Evolutionary conservation across 2,329 filamentous ascomycete genomes (phyloP).

Genomic region (Dactylellina leptospora): DNA sequence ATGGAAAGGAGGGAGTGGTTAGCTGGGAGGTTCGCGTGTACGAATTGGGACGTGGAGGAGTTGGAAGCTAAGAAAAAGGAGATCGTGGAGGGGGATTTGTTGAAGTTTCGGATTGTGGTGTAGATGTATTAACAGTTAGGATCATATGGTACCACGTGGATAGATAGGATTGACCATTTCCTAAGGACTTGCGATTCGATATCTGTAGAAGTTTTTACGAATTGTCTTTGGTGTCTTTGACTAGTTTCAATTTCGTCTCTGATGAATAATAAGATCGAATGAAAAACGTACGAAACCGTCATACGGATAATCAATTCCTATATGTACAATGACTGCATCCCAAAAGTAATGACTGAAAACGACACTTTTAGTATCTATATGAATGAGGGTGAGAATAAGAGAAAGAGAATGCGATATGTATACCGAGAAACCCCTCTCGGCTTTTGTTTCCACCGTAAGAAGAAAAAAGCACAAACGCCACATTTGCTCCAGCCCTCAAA

Average conservation of each 20-base stretch:
- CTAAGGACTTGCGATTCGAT: no score
- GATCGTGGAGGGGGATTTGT: conserved; percentile 36
- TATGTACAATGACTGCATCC: no score
- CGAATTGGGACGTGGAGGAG: conserved; percentile 43
- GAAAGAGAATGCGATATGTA: neutral
- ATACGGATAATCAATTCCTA: no score
- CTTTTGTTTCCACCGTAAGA: neutral
- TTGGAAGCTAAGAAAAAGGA: conserved; percentile 47
- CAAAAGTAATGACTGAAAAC: neutral
- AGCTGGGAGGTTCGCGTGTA: conserved; percentile 25
- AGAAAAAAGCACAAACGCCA: neutral
- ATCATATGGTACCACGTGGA: no score
- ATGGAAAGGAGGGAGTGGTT: conserved; percentile 50
- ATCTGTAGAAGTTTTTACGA: no score
- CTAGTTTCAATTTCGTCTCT: no score
- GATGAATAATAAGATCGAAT: no score
- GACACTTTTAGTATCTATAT: conserved; percentile 7
- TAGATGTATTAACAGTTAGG: no score
- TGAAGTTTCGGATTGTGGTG: conserved; percentile 26
- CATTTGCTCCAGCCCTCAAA: neutral
- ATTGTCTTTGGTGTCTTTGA: no score
- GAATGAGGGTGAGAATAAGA: conserved; percentile 1
- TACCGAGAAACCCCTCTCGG: neutral
- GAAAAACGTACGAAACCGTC: no score
- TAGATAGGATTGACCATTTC: no score